Evolutionary conservation across 331 rosid species (phyloP), one percentile per base, ranked within the genome.

Genomic region (Arachis monticola): DNA sequence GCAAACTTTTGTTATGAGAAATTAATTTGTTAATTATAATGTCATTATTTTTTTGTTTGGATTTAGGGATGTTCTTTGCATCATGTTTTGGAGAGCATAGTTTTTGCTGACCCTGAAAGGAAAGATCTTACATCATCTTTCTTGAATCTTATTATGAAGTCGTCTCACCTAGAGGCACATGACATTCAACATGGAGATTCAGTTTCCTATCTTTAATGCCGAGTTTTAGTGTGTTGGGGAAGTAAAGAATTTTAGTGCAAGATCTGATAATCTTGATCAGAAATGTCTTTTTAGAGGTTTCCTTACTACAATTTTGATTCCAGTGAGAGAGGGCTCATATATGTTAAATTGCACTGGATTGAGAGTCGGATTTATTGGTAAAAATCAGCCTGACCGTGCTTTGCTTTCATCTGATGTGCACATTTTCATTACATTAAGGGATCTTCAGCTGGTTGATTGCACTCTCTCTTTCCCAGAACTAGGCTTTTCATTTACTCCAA

Each of bases 51-150:
- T 75, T 76, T 69, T 64, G 51, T 71, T 60, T 86, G 65, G 76
- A 81, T 77, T 86, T 90, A 94, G 99, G 99, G 97, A 44, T 81
- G 86, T 82, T 73, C 86, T 66, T 81, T 94, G 92, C 96, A 90
- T 86, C 82, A 65, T 69, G 60, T 87, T 77, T 76, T 94, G 79
- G 94, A 86, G 84, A 85, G 81, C 82, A 79, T 92, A 62, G 70
- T 85, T 74, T 78, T 64, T 50, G 70, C 73, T 75, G 78, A 61
- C 8, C 75, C 86, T 27, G 79, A 89, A 66, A 80, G 80, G 72
- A 84, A 69, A 64, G 77, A 64, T 70, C 87, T 86, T 61, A 76
- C 79, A 69, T 77, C 83, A 63, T 82, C 93, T 40, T 64, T 85
- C 72, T 69, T 70, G 87, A 85, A 79, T 78, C 81, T 88, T 27